Conservation (phyloP, 2,329 filamentous ascomycete species). For the Ophiocordyceps unilateralis region DNA sequence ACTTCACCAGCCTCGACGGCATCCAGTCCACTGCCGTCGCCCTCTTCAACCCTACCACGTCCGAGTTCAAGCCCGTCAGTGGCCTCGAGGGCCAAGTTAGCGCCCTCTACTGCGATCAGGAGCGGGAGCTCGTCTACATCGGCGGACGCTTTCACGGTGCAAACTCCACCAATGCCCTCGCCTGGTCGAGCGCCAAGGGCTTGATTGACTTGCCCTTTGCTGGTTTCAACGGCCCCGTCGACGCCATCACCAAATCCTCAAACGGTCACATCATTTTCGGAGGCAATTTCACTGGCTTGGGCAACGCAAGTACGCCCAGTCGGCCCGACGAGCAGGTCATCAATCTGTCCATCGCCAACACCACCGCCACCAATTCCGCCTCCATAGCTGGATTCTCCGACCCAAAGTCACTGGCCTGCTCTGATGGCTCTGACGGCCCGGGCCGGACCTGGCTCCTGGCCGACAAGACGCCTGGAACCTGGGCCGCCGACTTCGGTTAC, state of each 20-base stretch:
- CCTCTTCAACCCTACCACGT: constrained; percentile 58
- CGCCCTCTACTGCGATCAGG: constrained; percentile 64
- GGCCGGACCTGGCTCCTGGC: constrained; percentile 65
- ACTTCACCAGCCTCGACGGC: constrained; percentile 80
- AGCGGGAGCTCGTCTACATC: constrained; percentile 67
- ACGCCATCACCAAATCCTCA: constrained; percentile 62
- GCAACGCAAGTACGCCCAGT: constrained; percentile 55
- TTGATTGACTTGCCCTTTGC: constrained; percentile 78
- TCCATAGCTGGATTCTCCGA: constrained; percentile 49
- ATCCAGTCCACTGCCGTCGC: constrained; percentile 64
- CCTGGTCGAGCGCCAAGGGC: constrained; percentile 50
- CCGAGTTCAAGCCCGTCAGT: constrained; percentile 52
- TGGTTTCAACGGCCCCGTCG: constrained; percentile 87
- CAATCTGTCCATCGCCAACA: constrained; percentile 64
- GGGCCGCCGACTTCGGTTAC: constrained; percentile 69
- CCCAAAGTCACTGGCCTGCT: constrained; percentile 69
- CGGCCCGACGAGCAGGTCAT: constrained; percentile 60
- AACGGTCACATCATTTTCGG: constrained; percentile 85
- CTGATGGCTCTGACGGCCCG: constrained; percentile 43
- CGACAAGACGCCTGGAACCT: constrained; percentile 61
- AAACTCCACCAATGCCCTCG: constrained; percentile 79
- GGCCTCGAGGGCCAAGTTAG: constrained; percentile 73
- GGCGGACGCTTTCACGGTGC: constrained; percentile 68
- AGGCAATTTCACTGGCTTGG: constrained; percentile 73
- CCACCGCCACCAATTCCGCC: constrained; percentile 49